phyloP scores from a whole-genome alignment of 371 early-diverging fungal species.

The Syncephalastrum sp. region DNA sequence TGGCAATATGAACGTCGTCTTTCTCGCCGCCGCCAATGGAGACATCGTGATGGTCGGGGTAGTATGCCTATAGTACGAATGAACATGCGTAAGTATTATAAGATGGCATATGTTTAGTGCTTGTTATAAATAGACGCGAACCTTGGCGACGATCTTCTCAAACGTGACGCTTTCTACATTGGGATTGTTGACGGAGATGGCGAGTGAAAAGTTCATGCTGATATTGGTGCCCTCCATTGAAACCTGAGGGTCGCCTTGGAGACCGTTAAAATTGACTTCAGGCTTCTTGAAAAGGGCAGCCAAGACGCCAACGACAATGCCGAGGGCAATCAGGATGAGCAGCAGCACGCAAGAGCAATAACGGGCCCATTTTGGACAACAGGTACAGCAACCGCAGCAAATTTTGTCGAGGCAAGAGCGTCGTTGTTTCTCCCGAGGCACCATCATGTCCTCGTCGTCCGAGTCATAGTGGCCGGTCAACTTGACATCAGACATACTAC shows the following conservation, averaged over 20 bases:
- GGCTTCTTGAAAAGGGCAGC: slow-evolving; percentile 43
- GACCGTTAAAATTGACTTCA: slow-evolving; percentile 32
- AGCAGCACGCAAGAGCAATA: slow-evolving; percentile 34
- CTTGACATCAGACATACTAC: slow-evolving; percentile 25
- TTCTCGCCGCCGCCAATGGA: slow-evolving; percentile 50
- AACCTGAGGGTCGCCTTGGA: slow-evolving; percentile 29
- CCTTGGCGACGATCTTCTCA: slow-evolving; percentile 51
- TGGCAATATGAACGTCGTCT: slow-evolving; percentile 45
- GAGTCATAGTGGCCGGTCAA: slow-evolving; percentile 19
- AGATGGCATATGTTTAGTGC: not conserved
- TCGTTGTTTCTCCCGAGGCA: slow-evolving; percentile 13
- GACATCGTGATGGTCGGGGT: slow-evolving; percentile 35
- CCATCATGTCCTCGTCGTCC: slow-evolving; percentile 17
- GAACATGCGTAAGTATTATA: not conserved
- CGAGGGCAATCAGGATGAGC: slow-evolving; percentile 35
- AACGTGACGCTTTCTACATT: slow-evolving; percentile 60
- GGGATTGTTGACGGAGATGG: slow-evolving; percentile 53
- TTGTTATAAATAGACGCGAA: slow-evolving; percentile 20
- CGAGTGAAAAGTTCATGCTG: slow-evolving; percentile 28
- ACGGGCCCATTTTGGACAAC: slow-evolving; percentile 46
- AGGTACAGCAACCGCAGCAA: slow-evolving; percentile 49
- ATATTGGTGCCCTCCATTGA: slow-evolving; percentile 18
- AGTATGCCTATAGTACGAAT: slow-evolving; percentile 43
- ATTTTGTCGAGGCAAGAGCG: slow-evolving; percentile 36
- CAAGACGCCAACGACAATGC: slow-evolving; percentile 38